Percentiles rank a stretch among this genome's conserved stretches.
phyloP scores from a whole-genome alignment of 2,329 filamentous ascomycete species.

The Colletotrichum costaricense region DNA sequence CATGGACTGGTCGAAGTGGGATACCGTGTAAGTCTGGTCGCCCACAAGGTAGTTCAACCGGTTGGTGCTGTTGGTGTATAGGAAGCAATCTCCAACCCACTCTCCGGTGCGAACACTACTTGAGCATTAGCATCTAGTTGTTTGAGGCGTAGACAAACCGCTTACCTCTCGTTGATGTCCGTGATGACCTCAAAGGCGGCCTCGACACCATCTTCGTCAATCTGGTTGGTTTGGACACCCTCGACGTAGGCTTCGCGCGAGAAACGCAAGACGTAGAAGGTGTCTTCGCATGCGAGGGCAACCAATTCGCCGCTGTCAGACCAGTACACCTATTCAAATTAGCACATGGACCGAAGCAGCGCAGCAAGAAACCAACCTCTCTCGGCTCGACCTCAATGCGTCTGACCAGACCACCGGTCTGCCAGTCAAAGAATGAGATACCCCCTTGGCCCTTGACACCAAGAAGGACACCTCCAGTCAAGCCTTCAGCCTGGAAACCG shows the following conservation, averaged over 20 bases:
- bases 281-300: conserved; percentile 91
- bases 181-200: conserved; percentile 96
- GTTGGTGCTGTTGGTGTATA: conserved; percentile 98
- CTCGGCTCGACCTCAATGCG: conserved; percentile 85
- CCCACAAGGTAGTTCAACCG: conserved; percentile 97
- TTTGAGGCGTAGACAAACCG: neutral
- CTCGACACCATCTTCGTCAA: conserved; percentile 93
- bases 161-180: conserved; percentile 89
- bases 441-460: conserved; percentile 96
- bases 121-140: conserved; percentile 39
- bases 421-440: conserved; percentile 97
- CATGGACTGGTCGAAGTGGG: conserved; percentile 95
- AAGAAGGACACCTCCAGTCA: conserved; percentile 88
- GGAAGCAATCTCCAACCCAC: conserved; percentile 99
- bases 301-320: conserved; percentile 96
- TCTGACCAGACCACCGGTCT: conserved; percentile 86
- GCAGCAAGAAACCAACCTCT: conserved; percentile 45
- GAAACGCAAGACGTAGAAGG: conserved; percentile 93
- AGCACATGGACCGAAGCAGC: neutral
- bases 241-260: conserved; percentile 89
- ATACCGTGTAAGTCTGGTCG: conserved; percentile 97
- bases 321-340: conserved; percentile 84
- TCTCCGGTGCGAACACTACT: conserved; percentile 87
- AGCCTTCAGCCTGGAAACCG: conserved; percentile 92
- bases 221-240: conserved; percentile 82